Conservation (phyloP, 768 basidiomycete species). For the Pulveroboletus frians region DNA sequence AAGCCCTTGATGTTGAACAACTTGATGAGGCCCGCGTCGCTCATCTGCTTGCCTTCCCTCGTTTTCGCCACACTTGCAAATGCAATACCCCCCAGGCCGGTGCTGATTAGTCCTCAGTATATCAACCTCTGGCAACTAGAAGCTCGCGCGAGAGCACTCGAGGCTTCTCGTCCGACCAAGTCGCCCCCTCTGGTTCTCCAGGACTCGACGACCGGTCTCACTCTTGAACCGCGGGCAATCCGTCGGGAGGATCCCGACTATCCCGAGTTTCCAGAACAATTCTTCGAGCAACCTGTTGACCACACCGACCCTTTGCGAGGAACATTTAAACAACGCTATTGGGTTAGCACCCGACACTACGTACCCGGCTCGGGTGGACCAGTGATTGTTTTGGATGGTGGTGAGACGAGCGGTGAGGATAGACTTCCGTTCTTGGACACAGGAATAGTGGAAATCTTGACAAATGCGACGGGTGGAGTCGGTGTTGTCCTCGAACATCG, state of each 20-base stretch:
- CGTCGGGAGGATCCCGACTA: constrained; percentile 7
- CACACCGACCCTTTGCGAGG: constrained; percentile 59
- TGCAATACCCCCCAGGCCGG: constrained; percentile 9
- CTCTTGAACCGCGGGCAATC: constrained; percentile 5
- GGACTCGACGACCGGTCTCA: constrained; percentile 12
- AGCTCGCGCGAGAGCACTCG: constrained; percentile 18
- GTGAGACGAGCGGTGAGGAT: constrained; percentile 84
- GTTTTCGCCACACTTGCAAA: constrained; percentile 7
- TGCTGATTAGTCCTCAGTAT: constrained; percentile 46
- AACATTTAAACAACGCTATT: constrained; percentile 86
- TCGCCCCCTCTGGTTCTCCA: constrained; percentile 21
- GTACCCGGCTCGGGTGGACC: constrained; percentile 65
- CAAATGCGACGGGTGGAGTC: constrained; percentile 80
- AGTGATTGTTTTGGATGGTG: constrained; percentile 87
- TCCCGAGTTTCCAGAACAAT: constrained; percentile 51
- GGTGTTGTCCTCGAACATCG: constrained; percentile 91
- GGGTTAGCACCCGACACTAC: constrained; percentile 85
- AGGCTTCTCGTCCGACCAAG: constrained; percentile 7
- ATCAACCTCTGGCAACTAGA: constrained; percentile 62
- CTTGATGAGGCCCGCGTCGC: constrained; percentile 13
- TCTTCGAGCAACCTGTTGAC: constrained; percentile 83
- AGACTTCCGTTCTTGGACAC: constrained; percentile 52
- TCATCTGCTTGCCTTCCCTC: constrained; percentile 11
- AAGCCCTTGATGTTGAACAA: not conserved
- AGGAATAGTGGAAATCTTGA: constrained; percentile 82